Conservation (phyloP, 495 filamentous ascomycete genomes). For the Aspergillus coremiiformis region DNA sequence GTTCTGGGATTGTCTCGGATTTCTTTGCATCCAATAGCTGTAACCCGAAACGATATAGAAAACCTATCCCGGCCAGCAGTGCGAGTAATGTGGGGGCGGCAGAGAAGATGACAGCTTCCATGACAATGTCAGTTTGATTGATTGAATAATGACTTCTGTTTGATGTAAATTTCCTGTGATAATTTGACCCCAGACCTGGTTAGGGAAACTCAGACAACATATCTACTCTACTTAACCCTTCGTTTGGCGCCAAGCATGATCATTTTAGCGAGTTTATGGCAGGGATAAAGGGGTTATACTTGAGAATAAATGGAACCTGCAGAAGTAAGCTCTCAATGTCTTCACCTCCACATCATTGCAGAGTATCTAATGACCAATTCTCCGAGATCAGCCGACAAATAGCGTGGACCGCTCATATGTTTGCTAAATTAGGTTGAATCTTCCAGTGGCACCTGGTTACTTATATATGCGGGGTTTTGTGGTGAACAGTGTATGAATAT, state of each 20-base stretch:
- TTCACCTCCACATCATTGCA: background rate
- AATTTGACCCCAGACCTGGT: no score
- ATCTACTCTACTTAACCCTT: no score
- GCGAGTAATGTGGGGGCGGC: background rate
- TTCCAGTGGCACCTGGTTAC: slow-evolving; percentile 6
- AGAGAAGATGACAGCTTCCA: background rate
- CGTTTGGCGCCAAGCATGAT: no score
- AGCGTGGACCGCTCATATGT: background rate
- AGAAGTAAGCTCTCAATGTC: background rate
- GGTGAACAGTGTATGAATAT: no score
- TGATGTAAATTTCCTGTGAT: no score
- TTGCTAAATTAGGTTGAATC: slow-evolving; percentile 13
- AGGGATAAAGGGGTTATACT: no score
- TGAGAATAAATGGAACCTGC: no score
- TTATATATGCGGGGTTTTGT: no score
- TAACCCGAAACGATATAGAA: slow-evolving; percentile 7
- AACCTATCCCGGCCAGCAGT: slow-evolving; percentile 5
- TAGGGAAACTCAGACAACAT: no score
- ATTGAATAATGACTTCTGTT: background rate
- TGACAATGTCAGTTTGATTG: background rate
- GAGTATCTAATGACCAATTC: background rate
- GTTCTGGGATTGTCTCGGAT: background rate
- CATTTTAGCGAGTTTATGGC: no score
- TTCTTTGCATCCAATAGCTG: background rate
- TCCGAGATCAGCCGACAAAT: slow-evolving; percentile 1